phyloP scores from a whole-genome alignment of 768 basidiomycete species.

The Leccinum variicolor region DNA sequence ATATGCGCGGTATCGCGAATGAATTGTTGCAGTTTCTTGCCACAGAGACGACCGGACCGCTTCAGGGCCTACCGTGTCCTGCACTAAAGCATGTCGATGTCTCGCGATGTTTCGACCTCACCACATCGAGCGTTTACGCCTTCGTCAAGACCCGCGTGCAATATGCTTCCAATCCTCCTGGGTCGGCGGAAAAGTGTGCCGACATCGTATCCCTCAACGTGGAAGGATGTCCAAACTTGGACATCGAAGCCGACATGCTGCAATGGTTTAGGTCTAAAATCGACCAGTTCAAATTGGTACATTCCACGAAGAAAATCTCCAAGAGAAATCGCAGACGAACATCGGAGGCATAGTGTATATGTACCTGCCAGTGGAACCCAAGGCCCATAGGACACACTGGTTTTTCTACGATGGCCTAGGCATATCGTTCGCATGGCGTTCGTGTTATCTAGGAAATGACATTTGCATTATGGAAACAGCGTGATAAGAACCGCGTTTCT shows the following conservation, averaged over 20 bases:
- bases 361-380: not conserved
- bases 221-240: constrained; percentile 47
- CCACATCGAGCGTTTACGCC: constrained; percentile 48
- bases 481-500: constrained; percentile 47
- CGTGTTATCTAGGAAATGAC: constrained; percentile 45
- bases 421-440: constrained; percentile 61
- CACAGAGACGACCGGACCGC: constrained; percentile 9
- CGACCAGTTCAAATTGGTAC: constrained; percentile 54
- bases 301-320: constrained; percentile 50
- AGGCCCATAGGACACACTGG: too few relatives aligned
- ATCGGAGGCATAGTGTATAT: not conserved
- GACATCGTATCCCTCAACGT: constrained; percentile 46
- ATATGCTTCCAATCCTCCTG: constrained; percentile 17
- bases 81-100: constrained; percentile 50
- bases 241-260: constrained; percentile 52
- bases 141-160: constrained; percentile 51
- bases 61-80: constrained; percentile 38
- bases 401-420: constrained; percentile 18
- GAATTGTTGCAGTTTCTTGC: constrained; percentile 42
- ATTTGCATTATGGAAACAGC: constrained; percentile 48
- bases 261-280: constrained; percentile 62
- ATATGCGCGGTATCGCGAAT: constrained; percentile 33
- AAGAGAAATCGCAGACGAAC: constrained; percentile 24
- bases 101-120: constrained; percentile 50
- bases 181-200: constrained; percentile 10